Evolutionary conservation across 2,329 filamentous ascomycete genomes (phyloP).

Genomic region (Pyrenophora seminiperda): DNA sequence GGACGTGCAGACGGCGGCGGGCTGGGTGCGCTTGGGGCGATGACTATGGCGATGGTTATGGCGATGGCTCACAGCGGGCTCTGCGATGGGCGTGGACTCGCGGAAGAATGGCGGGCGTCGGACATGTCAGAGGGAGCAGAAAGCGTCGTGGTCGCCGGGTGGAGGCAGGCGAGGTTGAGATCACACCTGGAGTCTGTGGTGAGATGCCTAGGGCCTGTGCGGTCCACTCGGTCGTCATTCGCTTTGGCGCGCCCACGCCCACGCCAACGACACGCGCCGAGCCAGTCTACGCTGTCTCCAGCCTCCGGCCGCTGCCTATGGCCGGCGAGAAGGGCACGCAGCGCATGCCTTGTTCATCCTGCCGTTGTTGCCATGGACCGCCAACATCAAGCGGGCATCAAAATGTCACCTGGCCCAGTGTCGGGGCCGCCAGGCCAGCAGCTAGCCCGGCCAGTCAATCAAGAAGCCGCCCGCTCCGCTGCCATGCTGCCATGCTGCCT

Average conservation of each 20-base stretch:
- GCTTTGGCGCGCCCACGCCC: slow-evolving; percentile 13
- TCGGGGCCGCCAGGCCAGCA: slow-evolving; percentile 17
- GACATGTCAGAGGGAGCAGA: slow-evolving; percentile 18
- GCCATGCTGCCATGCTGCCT: not conserved
- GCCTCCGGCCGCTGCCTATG: no score
- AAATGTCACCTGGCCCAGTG: slow-evolving; percentile 24
- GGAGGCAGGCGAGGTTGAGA: slow-evolving; percentile 24
- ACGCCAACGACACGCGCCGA: slow-evolving; percentile 1
- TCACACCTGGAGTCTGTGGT: slow-evolving; percentile 25
- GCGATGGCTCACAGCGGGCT: not conserved
- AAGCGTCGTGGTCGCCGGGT: slow-evolving; percentile 16
- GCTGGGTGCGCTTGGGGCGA: not conserved
- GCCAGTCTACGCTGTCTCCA: no score
- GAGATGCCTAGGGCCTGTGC: slow-evolving; percentile 20
- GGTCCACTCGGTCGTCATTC: slow-evolving; percentile 19
- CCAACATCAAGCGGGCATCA: slow-evolving; percentile 11
- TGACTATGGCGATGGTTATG: no score
- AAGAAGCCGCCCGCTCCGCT: slow-evolving; percentile 26
- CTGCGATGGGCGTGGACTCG: slow-evolving; percentile 17
- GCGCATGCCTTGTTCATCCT: not conserved
- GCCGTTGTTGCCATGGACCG: not conserved
- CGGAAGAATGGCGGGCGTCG: slow-evolving; percentile 28
- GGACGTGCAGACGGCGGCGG: slow-evolving; percentile 5
- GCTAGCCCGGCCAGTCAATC: slow-evolving; percentile 28
- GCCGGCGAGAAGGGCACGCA: not conserved